Conservation (phyloP, 768 basidiomycete genomes). For the Pholiota conissans region DNA sequence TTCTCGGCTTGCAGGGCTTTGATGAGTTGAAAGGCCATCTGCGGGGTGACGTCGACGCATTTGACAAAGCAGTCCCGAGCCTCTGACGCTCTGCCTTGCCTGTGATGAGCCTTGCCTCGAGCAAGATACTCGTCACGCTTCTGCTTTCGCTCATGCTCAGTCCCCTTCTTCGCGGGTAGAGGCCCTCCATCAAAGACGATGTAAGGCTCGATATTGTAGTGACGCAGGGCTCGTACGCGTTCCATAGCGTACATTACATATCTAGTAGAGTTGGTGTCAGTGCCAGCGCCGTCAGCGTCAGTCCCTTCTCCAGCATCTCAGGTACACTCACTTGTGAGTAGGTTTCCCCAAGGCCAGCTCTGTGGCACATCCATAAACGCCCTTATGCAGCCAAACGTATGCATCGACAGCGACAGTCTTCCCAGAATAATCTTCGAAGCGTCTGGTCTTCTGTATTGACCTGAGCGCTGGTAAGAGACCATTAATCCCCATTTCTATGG, state of each 20-base stretch:
- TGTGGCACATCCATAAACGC: slow-evolving; percentile 86
- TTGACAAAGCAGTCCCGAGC: slow-evolving; percentile 90
- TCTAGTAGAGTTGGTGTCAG: no score
- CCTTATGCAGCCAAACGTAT: slow-evolving; percentile 93
- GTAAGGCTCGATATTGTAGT: slow-evolving; percentile 85
- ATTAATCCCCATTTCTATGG: slow-evolving; percentile 77
- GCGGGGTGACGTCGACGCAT: slow-evolving; percentile 92
- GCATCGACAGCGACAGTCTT: slow-evolving; percentile 91
- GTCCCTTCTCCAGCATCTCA: neutral
- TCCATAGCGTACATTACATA: slow-evolving; percentile 98
- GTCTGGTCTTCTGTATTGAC: slow-evolving; percentile 77
- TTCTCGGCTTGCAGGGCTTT: slow-evolving; percentile 89
- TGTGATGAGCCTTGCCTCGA: slow-evolving; percentile 68
- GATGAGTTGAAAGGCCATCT: slow-evolving; percentile 97
- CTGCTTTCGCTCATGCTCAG: slow-evolving; percentile 78
- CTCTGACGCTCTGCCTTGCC: slow-evolving; percentile 76
- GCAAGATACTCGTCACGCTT: slow-evolving; percentile 76
- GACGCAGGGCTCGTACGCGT: slow-evolving; percentile 79
- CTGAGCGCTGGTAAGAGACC: slow-evolving; percentile 90
- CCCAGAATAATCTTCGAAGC: slow-evolving; percentile 80
- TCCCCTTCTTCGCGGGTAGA: slow-evolving; percentile 90
- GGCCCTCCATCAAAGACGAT: slow-evolving; percentile 97
- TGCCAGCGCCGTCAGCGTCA: neutral
- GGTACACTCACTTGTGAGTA: slow-evolving; percentile 74
- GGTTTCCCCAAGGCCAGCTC: slow-evolving; percentile 84